Percentiles rank a stretch among this genome's conserved stretches.
Conservation (phyloP, 2,329 filamentous ascomycete genomes). For the Fusarium sterilihyphosum region DNA sequence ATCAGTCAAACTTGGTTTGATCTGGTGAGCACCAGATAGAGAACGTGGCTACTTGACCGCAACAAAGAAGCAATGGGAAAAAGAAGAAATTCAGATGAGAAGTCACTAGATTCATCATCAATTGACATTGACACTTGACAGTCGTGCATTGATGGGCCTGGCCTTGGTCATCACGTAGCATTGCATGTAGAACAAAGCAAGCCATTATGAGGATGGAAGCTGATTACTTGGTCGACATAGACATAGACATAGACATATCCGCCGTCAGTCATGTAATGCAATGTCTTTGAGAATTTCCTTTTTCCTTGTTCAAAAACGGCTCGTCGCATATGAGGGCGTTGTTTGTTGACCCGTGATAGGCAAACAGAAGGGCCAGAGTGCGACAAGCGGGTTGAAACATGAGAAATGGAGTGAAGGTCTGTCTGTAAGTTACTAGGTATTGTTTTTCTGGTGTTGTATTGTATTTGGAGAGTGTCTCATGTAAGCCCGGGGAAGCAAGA, state of each 20-base stretch:
- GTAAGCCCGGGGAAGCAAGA: slow-evolving; percentile 25
- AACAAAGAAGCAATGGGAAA: neutral
- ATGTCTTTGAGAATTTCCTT: slow-evolving; percentile 11
- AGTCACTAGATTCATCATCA: neutral
- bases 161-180: slow-evolving; percentile 29
- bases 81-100: neutral
- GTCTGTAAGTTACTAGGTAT: neutral
- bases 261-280: neutral
- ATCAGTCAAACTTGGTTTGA: slow-evolving; percentile 27
- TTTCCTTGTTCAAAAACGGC: slow-evolving; percentile 18
- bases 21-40: slow-evolving; percentile 28
- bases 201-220: slow-evolving; percentile 11
- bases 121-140: slow-evolving; percentile 30
- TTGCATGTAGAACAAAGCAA: slow-evolving; percentile 30
- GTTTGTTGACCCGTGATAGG: slow-evolving; percentile 25
- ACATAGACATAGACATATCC: neutral
- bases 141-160: slow-evolving; percentile 17
- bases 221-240: neutral
- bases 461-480: slow-evolving; percentile 23
- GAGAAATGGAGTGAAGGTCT: neutral
- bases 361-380: slow-evolving; percentile 26
- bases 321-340: slow-evolving; percentile 20
- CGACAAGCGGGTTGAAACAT: slow-evolving; percentile 14
- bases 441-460: slow-evolving; percentile 14
- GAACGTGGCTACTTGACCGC: slow-evolving; percentile 1